A percentile compares a stretch with the other conserved stretches of the same genome.
phyloP scores from a whole-genome alignment of 345 rosid species.

The Rubroshorea leprosula region DNA sequence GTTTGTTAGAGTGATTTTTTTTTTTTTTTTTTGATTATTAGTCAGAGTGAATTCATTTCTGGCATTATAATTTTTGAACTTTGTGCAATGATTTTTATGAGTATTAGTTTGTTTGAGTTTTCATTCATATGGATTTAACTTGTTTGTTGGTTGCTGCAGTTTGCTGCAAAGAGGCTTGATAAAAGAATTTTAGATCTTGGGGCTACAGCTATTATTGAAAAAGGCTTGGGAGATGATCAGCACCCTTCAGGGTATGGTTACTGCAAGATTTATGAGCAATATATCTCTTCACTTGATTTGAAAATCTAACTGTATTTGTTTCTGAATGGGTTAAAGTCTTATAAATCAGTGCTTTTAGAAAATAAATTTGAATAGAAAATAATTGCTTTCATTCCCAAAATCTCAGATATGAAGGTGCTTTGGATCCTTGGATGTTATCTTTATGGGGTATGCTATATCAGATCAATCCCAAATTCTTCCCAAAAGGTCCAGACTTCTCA shows the following conservation, averaged over 20 bases:
- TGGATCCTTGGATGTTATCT: constrained; percentile 91
- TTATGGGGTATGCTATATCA: constrained; percentile 62
- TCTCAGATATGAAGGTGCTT: constrained; percentile 83
- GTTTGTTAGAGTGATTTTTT: too few relatives aligned
- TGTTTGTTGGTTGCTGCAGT: constrained; percentile 44
- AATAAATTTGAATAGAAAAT: neutral
- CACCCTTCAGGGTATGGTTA: constrained; percentile 90
- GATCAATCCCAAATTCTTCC: constrained; percentile 56
- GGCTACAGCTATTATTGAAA: constrained; percentile 56
- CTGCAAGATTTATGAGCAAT: constrained; percentile 1
- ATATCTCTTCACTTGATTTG: neutral
- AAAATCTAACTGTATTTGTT: too few relatives aligned
- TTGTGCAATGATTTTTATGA: neutral
- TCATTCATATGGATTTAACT: constrained; percentile 8
- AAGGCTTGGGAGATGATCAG: constrained; percentile 94
- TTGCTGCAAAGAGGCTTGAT: constrained; percentile 94
- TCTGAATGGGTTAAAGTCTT: too few relatives aligned
- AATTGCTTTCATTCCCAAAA: constrained; percentile 6
- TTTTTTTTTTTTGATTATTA: too few relatives aligned
- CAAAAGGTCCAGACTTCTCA: constrained; percentile 57
- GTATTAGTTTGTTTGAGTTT: neutral
- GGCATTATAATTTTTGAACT: neutral
- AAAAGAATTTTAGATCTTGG: constrained; percentile 86
- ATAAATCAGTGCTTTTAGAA: neutral
- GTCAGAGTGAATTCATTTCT: neutral